Evolutionary conservation across 176 grass and related monocot genomes (phyloP).

Genomic region (Themeda triandra): DNA sequence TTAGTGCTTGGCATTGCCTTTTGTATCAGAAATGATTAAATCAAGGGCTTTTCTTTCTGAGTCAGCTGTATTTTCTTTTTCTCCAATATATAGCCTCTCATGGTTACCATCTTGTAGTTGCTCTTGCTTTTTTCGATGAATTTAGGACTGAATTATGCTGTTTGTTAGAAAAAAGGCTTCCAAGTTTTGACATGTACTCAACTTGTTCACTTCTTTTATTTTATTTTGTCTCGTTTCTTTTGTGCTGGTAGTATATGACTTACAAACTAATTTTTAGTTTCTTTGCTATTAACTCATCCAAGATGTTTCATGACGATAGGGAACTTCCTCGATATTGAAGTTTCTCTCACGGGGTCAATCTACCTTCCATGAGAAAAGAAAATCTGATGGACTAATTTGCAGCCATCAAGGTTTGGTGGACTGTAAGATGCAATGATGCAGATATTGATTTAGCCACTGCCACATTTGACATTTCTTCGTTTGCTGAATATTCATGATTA

Average conservation of each 20-base stretch:
- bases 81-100: background rate
- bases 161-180: background rate
- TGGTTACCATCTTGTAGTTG: background rate
- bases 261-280: background rate
- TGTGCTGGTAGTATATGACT: background rate
- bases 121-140: background rate
- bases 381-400: constrained; percentile 12
- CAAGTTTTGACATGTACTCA: constrained; percentile 8
- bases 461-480: background rate
- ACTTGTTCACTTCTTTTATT: background rate
- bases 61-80: background rate
- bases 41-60: background rate
- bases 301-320: constrained; percentile 29
- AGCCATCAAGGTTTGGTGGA: constrained; percentile 41
- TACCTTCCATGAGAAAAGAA: constrained; percentile 28
- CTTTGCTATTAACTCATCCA: background rate
- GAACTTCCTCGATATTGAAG: constrained; percentile 68
- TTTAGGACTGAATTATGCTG: background rate
- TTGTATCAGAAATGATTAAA: no score
- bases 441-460: background rate
- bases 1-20: no score
- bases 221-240: background rate
- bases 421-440: background rate
- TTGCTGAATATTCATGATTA: constrained; percentile 10
- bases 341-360: constrained; percentile 57